phyloP scores from a whole-genome alignment of 352 stramenopile species.

The Phytophthora citrophthora region DNA sequence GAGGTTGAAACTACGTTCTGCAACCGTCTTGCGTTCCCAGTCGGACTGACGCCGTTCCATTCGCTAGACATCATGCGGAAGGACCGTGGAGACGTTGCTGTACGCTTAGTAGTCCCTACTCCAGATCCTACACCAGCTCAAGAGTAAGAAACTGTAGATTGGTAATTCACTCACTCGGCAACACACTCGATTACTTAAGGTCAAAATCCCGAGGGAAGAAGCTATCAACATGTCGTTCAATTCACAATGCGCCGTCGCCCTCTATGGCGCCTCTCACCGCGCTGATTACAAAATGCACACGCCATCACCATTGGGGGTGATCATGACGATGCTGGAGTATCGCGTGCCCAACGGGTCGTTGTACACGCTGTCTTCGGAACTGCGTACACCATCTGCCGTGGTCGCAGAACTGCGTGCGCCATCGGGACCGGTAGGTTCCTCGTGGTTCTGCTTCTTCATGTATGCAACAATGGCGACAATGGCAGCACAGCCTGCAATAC shows the following conservation, averaged over 20 bases:
- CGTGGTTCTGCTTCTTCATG: slow-evolving; percentile 48
- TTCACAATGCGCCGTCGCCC: slow-evolving; percentile 26
- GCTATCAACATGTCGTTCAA: slow-evolving; percentile 38
- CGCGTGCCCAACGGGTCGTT: slow-evolving; percentile 77
- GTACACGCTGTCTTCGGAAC: slow-evolving; percentile 70
- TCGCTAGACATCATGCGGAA: slow-evolving; percentile 53
- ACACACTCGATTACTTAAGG: slow-evolving; percentile 34
- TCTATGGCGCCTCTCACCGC: slow-evolving; percentile 14
- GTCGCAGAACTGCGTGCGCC: slow-evolving; percentile 47
- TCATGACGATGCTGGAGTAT: slow-evolving; percentile 90
- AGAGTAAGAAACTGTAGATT: slow-evolving; percentile 5
- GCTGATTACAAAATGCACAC: slow-evolving; percentile 74
- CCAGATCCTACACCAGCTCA: not conserved
- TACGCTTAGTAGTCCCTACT: slow-evolving; percentile 35
- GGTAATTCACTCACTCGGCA: slow-evolving; percentile 13
- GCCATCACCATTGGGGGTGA: slow-evolving; percentile 81
- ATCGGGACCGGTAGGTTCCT: slow-evolving; percentile 25
- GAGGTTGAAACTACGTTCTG: slow-evolving; percentile 63
- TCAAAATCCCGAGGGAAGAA: slow-evolving; percentile 30
- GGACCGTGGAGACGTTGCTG: slow-evolving; percentile 48
- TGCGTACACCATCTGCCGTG: slow-evolving; percentile 43
- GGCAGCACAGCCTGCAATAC: slow-evolving; percentile 39
- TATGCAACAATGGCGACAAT: slow-evolving; percentile 65
- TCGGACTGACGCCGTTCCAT: slow-evolving; percentile 64
- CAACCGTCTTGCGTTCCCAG: slow-evolving; percentile 66